Evolutionary conservation across 1,284 basidiomycete genomes (phyloP), one percentile per base, ranked within the genome.

Genomic region (Fomitopsis palustris): DNA sequence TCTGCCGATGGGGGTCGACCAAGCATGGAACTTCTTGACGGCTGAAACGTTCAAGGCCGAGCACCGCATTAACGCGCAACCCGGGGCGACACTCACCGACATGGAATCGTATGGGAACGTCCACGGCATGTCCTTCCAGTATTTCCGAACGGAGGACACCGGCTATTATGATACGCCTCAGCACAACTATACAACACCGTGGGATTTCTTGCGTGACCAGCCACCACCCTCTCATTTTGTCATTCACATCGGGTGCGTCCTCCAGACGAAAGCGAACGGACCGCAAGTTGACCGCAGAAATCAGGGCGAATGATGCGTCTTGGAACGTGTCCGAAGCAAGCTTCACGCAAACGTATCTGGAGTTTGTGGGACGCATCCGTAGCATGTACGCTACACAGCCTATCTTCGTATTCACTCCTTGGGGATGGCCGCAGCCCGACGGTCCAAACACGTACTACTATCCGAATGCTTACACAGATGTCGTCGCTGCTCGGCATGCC

Each of bases 101-200:
- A 81, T 84, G 53, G 69, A 77, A 0, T 83, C 82, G 4, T 85
- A 77, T 64, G 83, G 83, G 9, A 85, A 84, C 65, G 74, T 77
- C 25, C 82, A 83, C 59, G 83, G 83, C 0, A 70, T 83, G 19
- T 81, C 78, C 3, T 82, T 72, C 65, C 75, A 83, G 67, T 84
- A 79, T 66, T 85, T 83, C 73, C 58, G 84, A 80, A 84, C 82
- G 0, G 83, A 85, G 65, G 82, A 85, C 62, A 81, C 78, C 0
- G 82, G 82, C 0, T 85, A 77, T 62, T 81, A 74, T 62, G 80
- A 79, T 64, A 80, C 80, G 1, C 71, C 75, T 3, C 79, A 83
- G 62, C 82, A 85, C 69, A 84, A 85, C 65, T 85, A 74, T 67
- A 85, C 82, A 1, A 85, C 83, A 0, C 78, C 81, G 1, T 85